Evolutionary conservation across 305 asterid genomes (phyloP).

Genomic region (Fraxinus angustifolia): DNA sequence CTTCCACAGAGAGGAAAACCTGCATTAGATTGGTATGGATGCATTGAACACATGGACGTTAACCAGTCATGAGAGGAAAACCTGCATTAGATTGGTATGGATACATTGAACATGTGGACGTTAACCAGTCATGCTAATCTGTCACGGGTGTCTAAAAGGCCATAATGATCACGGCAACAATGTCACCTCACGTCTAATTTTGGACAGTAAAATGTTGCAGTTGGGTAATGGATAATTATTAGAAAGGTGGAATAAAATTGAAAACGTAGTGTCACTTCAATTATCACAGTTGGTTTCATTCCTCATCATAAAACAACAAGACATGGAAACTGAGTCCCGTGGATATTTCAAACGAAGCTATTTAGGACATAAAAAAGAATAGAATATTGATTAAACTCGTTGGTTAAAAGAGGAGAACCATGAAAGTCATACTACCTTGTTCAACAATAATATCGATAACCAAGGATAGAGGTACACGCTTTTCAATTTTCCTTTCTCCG

Average conservation of each 20-base stretch:
- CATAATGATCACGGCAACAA: background rate
- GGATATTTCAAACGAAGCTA: background rate
- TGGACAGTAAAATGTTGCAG: background rate
- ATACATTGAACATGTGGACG: background rate
- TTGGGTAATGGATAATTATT: background rate
- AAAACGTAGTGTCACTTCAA: background rate
- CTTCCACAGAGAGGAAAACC: background rate
- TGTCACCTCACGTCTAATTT: background rate
- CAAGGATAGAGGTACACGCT: slow-evolving; percentile 54
- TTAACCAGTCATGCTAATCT: background rate
- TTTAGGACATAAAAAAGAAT: background rate
- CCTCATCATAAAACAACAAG: background rate
- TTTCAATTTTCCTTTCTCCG: slow-evolving; percentile 48
- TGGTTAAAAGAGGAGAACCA: background rate
- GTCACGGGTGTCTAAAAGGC: background rate
- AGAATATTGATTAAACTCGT: background rate
- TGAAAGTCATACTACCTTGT: slow-evolving; percentile 48
- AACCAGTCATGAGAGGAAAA: background rate
- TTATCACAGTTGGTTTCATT: background rate
- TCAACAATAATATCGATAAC: slow-evolving; percentile 60
- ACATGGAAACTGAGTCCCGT: background rate
- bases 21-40: background rate
- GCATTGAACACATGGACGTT: background rate
- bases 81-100: background rate
- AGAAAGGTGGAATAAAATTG: slow-evolving; percentile 1